Percentiles rank a stretch among this genome's conserved stretches.
These are phyloP conservation scores for Diaporthe sp. DNA, from an alignment of 2,329 filamentous ascomycete genomes.

Conservation along the genomic window DNA sequence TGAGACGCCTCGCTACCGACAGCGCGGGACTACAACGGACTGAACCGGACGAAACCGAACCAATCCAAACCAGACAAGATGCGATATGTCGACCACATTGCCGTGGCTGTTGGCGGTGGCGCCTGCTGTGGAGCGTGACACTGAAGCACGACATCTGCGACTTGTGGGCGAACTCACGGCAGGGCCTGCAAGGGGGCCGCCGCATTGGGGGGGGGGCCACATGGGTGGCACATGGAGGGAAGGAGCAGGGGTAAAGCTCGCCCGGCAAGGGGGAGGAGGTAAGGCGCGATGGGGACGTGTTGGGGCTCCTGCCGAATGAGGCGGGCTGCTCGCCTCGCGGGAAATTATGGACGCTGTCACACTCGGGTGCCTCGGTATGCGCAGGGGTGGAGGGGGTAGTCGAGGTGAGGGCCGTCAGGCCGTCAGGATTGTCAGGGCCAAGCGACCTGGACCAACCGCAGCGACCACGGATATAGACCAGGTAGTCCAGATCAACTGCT, in stretches of 20 bases:
- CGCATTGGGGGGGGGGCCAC: not conserved
- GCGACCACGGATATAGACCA: not conserved
- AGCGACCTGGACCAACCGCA: not conserved
- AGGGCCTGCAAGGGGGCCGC: not conserved
- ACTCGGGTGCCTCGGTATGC: slow-evolving; percentile 25
- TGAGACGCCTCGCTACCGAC: slow-evolving; percentile 21
- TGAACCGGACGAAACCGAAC: not conserved
- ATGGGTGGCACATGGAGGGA: not conserved
- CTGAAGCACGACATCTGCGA: slow-evolving; percentile 2
- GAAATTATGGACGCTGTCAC: slow-evolving; percentile 32
- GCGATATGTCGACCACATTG: slow-evolving; percentile 14
- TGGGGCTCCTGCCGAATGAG: slow-evolving; percentile 29
- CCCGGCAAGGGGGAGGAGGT: not conserved
- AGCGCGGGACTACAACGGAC: slow-evolving; percentile 7
- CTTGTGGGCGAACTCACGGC: not conserved
- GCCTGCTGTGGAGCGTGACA: slow-evolving; percentile 21
- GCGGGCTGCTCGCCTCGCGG: slow-evolving; percentile 24
- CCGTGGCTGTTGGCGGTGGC: not conserved
- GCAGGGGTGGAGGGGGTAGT: not conserved
- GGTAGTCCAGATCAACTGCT: slow-evolving; percentile 9
- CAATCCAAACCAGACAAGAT: not conserved
- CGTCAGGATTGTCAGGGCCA: not conserved
- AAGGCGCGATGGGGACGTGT: not conserved
- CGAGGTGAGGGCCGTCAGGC: not conserved
- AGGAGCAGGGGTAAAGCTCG: not conserved